Base-by-base conservation (phyloP, 1,139 yeast species). In the Suhomyces anneliseae region DNA sequence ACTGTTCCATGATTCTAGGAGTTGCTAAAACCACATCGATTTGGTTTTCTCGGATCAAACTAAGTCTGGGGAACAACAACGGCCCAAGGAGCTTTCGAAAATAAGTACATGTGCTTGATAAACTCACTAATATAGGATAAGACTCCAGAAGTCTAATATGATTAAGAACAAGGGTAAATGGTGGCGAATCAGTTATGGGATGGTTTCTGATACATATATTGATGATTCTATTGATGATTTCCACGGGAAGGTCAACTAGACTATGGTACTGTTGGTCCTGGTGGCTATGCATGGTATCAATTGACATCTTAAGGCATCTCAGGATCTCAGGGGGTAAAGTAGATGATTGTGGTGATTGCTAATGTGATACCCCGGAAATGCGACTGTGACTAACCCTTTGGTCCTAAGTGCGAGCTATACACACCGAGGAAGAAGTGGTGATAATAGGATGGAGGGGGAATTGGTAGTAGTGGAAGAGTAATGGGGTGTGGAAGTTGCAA, bases 1-100 rank as follows among this genome's bases (percentile, higher is more conserved):
- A 68, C 19, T 49, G 36, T 38, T 61, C 60, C 52, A 56, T 57
- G 8, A 55, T 39, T 36, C 49, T 53, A 11, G 72, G 70, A 15
- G 51, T 54, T 1, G 59, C 55, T 38, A 69, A 46, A 11, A 66
- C 48, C 9, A 65, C 59, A 54, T 69, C 74, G n/a, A 65, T 51
- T 46, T 65, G 66, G 48, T 67, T 67, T 31, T 47, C 46, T 32
- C 74, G 47, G 5, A 69, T 54, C 38, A 69, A 50, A 50, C 73
- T 69, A 4, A 64, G 27, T 10, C 50, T 51, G 8, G 46, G 46
- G 43, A 67, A 69, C 32, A 68, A 15, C 5, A 49, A 12, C 2
- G 58, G 60, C 0, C 65, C 69, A 6, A 67, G 44, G 14, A 53
- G 48, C 11, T 42, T 45, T n/a, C 74, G 53, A 6, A 69, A 51